Conservation (phyloP, 2,329 filamentous ascomycete genomes). For the Paradendryphiella salina region DNA sequence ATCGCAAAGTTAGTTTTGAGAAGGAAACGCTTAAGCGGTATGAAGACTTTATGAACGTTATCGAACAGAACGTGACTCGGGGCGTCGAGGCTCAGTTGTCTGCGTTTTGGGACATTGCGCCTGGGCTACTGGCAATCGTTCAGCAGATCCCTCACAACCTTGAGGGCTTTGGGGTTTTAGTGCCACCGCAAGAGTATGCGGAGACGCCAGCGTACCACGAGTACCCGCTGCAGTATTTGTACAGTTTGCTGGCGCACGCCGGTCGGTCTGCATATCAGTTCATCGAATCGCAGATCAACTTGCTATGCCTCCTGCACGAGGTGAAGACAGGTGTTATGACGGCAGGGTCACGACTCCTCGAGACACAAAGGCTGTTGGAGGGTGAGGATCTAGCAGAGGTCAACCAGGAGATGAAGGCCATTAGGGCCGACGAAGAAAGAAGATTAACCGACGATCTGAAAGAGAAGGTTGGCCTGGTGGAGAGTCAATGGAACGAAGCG, state of each 20-base stretch:
- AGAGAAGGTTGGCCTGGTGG: conserved; percentile 87
- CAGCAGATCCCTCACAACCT: conserved; percentile 73
- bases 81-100: conserved; percentile 90
- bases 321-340: conserved; percentile 78
- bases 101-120: conserved; percentile 97
- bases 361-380: conserved; percentile 60
- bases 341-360: conserved; percentile 68
- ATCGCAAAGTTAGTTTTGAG: conserved; percentile 71
- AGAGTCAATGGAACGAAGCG: conserved; percentile 87
- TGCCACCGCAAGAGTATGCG: conserved; percentile 75
- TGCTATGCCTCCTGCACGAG: conserved; percentile 87
- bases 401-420: conserved; percentile 57
- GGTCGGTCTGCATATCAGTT: conserved; percentile 96
- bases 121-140: conserved; percentile 74
- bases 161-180: conserved; percentile 68
- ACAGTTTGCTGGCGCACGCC: conserved; percentile 79
- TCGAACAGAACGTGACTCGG: conserved; percentile 81
- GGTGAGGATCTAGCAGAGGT: conserved; percentile 48
- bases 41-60: conserved; percentile 73
- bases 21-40: conserved; percentile 72
- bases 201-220: conserved; percentile 82
- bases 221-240: conserved; percentile 88
- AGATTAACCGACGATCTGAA: conserved; percentile 83
- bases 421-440: conserved; percentile 68
- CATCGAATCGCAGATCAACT: conserved; percentile 90